phyloP scores from a whole-genome alignment of 805 yeast species.

The Metschnikowia colocasiae region DNA sequence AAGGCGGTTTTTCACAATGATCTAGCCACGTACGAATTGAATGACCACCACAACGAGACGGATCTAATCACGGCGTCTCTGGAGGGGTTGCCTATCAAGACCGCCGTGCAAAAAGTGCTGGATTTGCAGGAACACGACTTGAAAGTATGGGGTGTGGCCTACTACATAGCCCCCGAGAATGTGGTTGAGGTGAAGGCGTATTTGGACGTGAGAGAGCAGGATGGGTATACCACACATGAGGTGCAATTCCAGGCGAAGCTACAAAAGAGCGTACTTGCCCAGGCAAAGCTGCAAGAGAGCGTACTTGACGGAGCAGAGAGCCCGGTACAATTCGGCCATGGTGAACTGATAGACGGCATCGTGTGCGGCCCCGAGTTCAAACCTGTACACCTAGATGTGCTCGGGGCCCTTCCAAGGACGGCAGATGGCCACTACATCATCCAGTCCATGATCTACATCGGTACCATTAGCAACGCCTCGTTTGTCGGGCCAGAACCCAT shows the following conservation, averaged over 20 bases:
- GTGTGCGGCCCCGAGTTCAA: neutral
- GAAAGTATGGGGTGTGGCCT: slow-evolving; percentile 77
- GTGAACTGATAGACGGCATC: slow-evolving; percentile 5
- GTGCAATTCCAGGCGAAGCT: slow-evolving; percentile 54
- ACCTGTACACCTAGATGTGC: slow-evolving; percentile 5
- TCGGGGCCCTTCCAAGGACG: slow-evolving; percentile 16
- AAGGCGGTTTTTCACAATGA: slow-evolving; percentile 42
- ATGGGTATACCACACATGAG: slow-evolving; percentile 73
- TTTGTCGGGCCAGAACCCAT: slow-evolving; percentile 80
- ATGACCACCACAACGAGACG: neutral
- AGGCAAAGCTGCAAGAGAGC: slow-evolving; percentile 25
- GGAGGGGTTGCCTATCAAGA: slow-evolving; percentile 9
- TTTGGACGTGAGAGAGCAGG: slow-evolving; percentile 80
- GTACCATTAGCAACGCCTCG: slow-evolving; percentile 74
- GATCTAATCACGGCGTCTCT: neutral
- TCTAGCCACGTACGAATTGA: slow-evolving; percentile 33
- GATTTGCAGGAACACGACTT: slow-evolving; percentile 40
- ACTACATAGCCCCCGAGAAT: slow-evolving; percentile 64
- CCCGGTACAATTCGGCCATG: no score
- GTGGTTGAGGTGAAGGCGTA: slow-evolving; percentile 62
- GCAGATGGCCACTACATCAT: slow-evolving; percentile 41
- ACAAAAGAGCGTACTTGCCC: slow-evolving; percentile 12
- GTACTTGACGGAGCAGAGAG: no score
- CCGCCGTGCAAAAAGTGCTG: slow-evolving; percentile 10
- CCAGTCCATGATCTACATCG: slow-evolving; percentile 71